Conservation (phyloP, 2,329 filamentous ascomycete species). For the Pseudocercospora crystallina region DNA sequence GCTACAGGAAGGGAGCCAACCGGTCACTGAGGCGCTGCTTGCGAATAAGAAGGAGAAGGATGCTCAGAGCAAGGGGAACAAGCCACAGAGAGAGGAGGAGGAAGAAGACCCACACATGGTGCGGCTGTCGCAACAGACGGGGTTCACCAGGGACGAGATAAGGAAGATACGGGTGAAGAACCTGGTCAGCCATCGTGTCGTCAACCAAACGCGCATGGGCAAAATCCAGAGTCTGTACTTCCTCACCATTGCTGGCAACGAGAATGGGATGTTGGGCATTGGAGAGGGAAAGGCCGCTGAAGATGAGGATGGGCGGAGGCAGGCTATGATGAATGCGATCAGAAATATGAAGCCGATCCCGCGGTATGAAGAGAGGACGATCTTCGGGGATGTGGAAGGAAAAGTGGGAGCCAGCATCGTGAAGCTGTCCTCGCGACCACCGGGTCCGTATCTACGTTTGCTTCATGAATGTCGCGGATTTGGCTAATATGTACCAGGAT, state of each 20-base stretch:
- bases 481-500: conserved; percentile 59
- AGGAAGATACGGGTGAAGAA: conserved; percentile 63
- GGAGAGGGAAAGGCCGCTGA: conserved; percentile 89
- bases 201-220: conserved; percentile 93
- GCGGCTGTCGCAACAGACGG: conserved; percentile 58
- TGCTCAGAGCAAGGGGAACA: conserved; percentile 40
- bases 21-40: conserved; percentile 1
- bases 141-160: conserved; percentile 52
- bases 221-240: conserved; percentile 79
- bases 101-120: conserved; percentile 47
- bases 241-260: conserved; percentile 82
- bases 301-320: conserved; percentile 62
- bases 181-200: conserved; percentile 71
- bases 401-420: conserved; percentile 90
- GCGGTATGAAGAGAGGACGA: conserved; percentile 88
- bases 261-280: conserved; percentile 79
- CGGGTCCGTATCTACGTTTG: conserved; percentile 61
- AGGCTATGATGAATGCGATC: conserved; percentile 79
- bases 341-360: conserved; percentile 90
- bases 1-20: conserved; percentile 42
- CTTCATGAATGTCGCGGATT: no score
- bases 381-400: conserved; percentile 76
- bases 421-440: conserved; percentile 76
- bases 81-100: conserved; percentile 24
- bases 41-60: background rate